Percentiles rank a stretch among this genome's conserved stretches.
Evolutionary conservation across 805 yeast species (phyloP).

Genomic region (Nakazawaea holstii): DNA sequence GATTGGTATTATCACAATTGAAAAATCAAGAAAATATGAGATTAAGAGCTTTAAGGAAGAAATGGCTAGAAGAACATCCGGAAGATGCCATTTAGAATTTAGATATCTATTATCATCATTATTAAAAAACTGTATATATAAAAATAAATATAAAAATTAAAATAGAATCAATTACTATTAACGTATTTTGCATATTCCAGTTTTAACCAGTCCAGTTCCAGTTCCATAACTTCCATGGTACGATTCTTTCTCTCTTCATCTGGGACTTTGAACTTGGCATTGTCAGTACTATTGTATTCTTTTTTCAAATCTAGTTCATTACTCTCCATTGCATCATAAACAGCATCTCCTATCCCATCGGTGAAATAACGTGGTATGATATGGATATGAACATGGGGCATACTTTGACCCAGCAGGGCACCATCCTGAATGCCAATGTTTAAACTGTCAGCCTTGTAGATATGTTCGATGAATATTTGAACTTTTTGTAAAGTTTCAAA

Average conservation of each 20-base stretch:
- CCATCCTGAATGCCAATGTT: slow-evolving; percentile 97
- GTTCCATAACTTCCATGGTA: slow-evolving; percentile 56
- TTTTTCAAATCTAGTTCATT: slow-evolving; percentile 43
- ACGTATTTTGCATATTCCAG: slow-evolving; percentile 30
- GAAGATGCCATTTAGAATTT: slow-evolving; percentile 8
- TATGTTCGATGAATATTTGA: slow-evolving; percentile 57
- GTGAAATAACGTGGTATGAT: slow-evolving; percentile 75
- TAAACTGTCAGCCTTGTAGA: slow-evolving; percentile 74
- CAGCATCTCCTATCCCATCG: slow-evolving; percentile 60
- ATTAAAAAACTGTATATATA: background rate
- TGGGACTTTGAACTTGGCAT: slow-evolving; percentile 26
- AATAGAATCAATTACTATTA: background rate
- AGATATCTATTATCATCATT: background rate
- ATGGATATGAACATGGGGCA: slow-evolving; percentile 94
- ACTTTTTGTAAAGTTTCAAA: slow-evolving; percentile 70
- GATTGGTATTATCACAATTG: slow-evolving; percentile 57
- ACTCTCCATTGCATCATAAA: slow-evolving; percentile 61
- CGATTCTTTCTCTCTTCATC: slow-evolving; percentile 58
- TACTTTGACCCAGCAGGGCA: slow-evolving; percentile 91
- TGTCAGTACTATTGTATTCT: slow-evolving; percentile 24
- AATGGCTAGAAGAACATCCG: slow-evolving; percentile 12
- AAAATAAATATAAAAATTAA: too few species aligned
- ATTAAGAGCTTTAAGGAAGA: slow-evolving; percentile 25
- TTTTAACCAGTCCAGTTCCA: slow-evolving; percentile 60
- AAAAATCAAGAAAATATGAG: slow-evolving; percentile 46